Evolutionary conservation across 139 green algal genomes (phyloP), one percentile per base, ranked within the genome.

Genomic region (Monoraphidium neglectum): DNA sequence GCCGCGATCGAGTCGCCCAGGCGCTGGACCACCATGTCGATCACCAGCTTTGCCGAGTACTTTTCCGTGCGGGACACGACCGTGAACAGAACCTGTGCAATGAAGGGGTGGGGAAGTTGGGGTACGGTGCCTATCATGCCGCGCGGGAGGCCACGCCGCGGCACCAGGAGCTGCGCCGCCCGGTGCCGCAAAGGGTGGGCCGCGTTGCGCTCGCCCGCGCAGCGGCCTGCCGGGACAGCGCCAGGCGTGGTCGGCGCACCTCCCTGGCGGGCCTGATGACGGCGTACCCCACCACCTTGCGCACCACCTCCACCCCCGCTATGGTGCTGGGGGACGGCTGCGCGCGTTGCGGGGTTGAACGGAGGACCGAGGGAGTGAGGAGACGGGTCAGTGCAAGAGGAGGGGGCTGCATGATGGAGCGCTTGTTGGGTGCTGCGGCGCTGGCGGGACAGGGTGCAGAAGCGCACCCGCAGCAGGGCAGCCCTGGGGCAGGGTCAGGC

Each of bases 11-110:
- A 61, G 53, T 79, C 73, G 10, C 73, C 73, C 10, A 72, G 49
- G 30, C 85, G 75, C 63, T 90, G 85, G 43, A 90, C 77, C 47
- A 90, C 77, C 3, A 82, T 83, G 76, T 88, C 83, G 40, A 88
- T 86, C 13, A 64, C 49, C 32, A 89, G 57, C 83, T 96, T 96
- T 37, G 86, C 90, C 26, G 83, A 85, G 79, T 96, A 96, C 79
- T 94, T 97, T 61, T 94, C 92, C 2, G 92, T 87, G 1, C 79
- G 68, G 0, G 72, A 77, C 6, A 97, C 81, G 2, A 95, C 92
- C 1, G 92, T 97, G 84, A 92, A 97, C 37, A 97, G 74, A 18
- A 89, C 80, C 74, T 85, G 37, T 65, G 5, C 10, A 10, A n/a
- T n/a, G n/a, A n/a, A n/a, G n/a, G n/a, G n/a, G n/a, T 60, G 51